Evolutionary conservation across 345 rosid genomes (phyloP), one percentile per base, ranked within the genome.

Genomic region (Arabidopsis suecica): DNA sequence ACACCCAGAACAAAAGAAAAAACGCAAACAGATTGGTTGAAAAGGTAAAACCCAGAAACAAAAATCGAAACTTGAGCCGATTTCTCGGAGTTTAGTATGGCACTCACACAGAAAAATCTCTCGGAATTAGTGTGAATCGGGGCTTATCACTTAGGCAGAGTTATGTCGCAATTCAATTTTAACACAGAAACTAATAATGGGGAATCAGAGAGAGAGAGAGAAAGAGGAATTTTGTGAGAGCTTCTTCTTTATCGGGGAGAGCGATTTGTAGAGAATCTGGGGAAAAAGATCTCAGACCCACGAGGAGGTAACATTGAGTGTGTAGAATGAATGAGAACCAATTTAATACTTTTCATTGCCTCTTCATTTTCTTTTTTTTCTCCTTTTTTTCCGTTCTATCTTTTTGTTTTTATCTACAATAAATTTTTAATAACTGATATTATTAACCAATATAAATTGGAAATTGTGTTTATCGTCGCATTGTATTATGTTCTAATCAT

Each of bases 101-200:
- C 42, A 77, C 84, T 80, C 72, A 85, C 86, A 74, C 56, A 72
- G 69, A 48, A 64, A 33, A 45, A 9, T 14, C 57, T 14, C 63
- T 60, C 6, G 68, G 7, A 25, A 14, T 2, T 47, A 14, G 23
- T 3, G 54, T 16, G 56, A 75, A 66, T 58, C 51, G 36, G 20
- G 36, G 54, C 18, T 45, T 20, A 30, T 73, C 53, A 37, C 12
- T 61, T 28, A 50, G 6, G 36, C 33, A 50, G 70, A 76, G 59
- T 28, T 36, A 3, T 6, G 58, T 44, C 40, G 41, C 34, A n/a
- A 56, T 45, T 77, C 28, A 38, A 76, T 76, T 76, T 75, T 13
- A 30, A 44, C 30, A 32, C n/a, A 47, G 5, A 69, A 14, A 2
- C 38, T 9, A 18, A 20, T 3, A 30, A 1, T 9, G 33, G 25